Evolutionary conservation across 441 rosid genomes (phyloP).

Genomic region (Gossypium gossypioides): DNA sequence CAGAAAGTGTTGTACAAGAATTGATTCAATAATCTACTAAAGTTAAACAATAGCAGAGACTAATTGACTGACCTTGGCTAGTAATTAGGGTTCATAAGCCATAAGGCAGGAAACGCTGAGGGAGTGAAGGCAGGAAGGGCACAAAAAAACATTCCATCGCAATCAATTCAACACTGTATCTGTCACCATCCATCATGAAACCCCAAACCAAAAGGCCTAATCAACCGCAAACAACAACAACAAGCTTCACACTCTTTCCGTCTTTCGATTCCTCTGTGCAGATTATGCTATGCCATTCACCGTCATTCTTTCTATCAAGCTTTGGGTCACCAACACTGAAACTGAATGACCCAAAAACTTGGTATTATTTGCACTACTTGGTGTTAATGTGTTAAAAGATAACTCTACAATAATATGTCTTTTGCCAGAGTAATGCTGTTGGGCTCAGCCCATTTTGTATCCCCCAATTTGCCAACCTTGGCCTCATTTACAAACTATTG

Average conservation of each 20-base stretch:
- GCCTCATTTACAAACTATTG: no score
- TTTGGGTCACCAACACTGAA: background rate
- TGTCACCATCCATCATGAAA: background rate
- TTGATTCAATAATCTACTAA: background rate
- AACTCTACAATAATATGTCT: background rate
- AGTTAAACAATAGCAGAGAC: background rate
- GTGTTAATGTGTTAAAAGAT: background rate
- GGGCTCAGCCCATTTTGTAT: background rate
- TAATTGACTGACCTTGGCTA: background rate
- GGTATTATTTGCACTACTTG: background rate
- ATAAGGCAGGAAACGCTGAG: background rate
- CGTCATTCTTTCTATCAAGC: background rate
- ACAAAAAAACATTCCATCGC: background rate
- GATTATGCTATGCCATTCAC: no score
- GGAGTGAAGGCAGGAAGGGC: background rate
- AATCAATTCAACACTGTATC: background rate
- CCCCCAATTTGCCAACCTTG: no score
- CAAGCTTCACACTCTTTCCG: background rate
- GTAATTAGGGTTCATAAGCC: background rate
- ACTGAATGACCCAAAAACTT: background rate
- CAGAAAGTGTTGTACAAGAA: background rate
- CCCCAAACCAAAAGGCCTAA: background rate
- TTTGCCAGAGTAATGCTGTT: background rate
- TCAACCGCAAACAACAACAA: background rate
- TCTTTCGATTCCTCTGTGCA: background rate